Percentiles rank a stretch among this genome's conserved stretches.
These are phyloP conservation scores for Pseudogymnoascus sp. DNA, from an alignment of 2,329 filamentous ascomycete species.

Conservation along the genomic window DNA sequence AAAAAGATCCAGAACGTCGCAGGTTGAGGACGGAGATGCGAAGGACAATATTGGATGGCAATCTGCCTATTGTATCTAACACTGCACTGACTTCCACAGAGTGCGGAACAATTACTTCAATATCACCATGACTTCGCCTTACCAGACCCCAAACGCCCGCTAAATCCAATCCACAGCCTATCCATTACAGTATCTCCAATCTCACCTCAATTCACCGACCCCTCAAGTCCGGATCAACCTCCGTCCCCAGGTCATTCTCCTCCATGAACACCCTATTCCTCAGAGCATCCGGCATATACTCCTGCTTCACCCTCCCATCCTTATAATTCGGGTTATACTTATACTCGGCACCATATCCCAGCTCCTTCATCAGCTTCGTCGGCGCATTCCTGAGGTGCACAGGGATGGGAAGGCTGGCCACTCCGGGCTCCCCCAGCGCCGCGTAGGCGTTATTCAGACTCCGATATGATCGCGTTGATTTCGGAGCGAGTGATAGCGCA, in stretches of 20 bases:
- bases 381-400: slow-evolving; percentile 87
- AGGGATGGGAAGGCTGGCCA: slow-evolving; percentile 75
- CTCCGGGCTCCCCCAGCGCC: slow-evolving; percentile 72
- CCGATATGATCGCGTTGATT: slow-evolving; percentile 81
- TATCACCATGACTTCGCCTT: neutral
- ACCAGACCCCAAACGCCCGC: neutral
- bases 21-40: neutral
- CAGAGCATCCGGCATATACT: slow-evolving; percentile 79
- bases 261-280: slow-evolving; percentile 68
- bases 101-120: neutral
- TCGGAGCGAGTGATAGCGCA: slow-evolving; percentile 71
- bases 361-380: slow-evolving; percentile 83
- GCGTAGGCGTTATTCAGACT: slow-evolving; percentile 73
- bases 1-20: neutral
- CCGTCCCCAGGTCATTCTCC: slow-evolving; percentile 68
- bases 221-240: slow-evolving; percentile 55
- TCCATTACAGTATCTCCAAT: neutral
- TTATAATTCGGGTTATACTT: slow-evolving; percentile 93
- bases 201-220: neutral
- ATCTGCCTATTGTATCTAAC: neutral
- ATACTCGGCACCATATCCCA: slow-evolving; percentile 85
- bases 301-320: slow-evolving; percentile 74
- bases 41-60: neutral
- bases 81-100: neutral
- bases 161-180: neutral